phyloP scores from a whole-genome alignment of 371 early-diverging fungal species.

The Mucor plumbeus region DNA sequence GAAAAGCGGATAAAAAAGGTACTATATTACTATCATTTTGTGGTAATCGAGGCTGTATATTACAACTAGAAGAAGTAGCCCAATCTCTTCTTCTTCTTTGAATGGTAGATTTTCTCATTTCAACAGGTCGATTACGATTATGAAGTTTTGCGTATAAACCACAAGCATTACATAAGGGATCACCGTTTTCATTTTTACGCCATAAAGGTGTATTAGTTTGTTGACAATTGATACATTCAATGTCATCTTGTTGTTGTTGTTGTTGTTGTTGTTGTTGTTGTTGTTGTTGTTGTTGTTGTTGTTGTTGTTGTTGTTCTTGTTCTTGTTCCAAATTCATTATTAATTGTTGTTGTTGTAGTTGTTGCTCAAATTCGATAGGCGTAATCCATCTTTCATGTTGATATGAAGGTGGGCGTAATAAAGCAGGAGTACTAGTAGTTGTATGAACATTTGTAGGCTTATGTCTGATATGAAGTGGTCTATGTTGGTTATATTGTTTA shows the following conservation, averaged over 20 bases:
- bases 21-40: not conserved
- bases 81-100: constrained; percentile 70
- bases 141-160: constrained; percentile 89
- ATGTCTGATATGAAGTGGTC: constrained; percentile 65
- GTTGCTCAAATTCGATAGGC: constrained; percentile 5
- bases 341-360: not conserved
- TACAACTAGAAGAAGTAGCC: constrained; percentile 18
- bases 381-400: not conserved
- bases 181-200: constrained; percentile 81
- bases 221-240: constrained; percentile 77
- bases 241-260: not conserved
- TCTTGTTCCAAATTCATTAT: constrained; percentile 3
- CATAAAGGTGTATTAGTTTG: constrained; percentile 89
- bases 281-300: not conserved
- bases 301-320: constrained; percentile 1
- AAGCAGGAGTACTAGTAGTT: not conserved
- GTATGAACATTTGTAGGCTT: constrained; percentile 31
- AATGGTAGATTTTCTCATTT: constrained; percentile 70
- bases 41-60: not conserved
- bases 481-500: constrained; percentile 73
- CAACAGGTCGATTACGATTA: constrained; percentile 63
- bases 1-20: not conserved
- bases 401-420: constrained; percentile 22
- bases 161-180: constrained; percentile 91
- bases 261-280: constrained; percentile 2